Conservation (phyloP, 371 early-diverging fungal species). For the Haplosporangium sp. region DNA sequence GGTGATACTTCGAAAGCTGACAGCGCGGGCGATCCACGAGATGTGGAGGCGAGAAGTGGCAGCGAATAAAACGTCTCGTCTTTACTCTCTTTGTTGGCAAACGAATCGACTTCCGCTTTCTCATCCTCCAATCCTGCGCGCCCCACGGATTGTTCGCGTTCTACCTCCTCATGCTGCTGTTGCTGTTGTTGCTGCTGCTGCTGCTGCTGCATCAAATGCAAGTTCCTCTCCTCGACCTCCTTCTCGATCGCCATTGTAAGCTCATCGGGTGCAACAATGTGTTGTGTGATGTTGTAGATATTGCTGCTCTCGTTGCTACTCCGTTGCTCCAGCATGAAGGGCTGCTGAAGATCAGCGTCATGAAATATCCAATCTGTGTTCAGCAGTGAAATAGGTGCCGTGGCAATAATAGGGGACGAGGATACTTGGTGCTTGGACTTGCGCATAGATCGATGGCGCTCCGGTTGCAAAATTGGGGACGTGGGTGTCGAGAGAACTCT, state of each 20-base stretch:
- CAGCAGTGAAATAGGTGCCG: conserved; percentile 7
- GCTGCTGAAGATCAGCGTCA: conserved; percentile 16
- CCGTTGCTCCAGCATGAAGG: neutral
- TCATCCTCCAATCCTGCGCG: neutral
- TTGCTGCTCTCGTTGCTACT: neutral
- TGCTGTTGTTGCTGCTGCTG: conserved; percentile 5
- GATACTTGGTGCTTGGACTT: neutral
- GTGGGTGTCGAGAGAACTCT: neutral
- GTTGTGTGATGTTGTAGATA: conserved; percentile 15
- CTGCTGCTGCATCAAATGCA: neutral
- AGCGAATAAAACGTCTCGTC: no score
- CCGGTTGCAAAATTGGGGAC: neutral
- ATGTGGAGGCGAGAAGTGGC: no score
- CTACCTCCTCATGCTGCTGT: neutral
- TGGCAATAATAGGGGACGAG: neutral
- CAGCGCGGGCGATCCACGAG: no score
- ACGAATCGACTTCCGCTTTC: no score
- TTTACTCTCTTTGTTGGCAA: no score
- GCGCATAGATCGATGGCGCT: no score
- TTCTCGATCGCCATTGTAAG: conserved; percentile 29
- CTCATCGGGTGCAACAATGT: conserved; percentile 40
- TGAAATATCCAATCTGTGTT: conserved; percentile 13
- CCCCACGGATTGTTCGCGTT: neutral
- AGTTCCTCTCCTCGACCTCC: conserved; percentile 20
- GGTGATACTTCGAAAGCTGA: no score